Conservation (phyloP, 805 yeast genomes). For the Metschnikowia cerradonensis region DNA sequence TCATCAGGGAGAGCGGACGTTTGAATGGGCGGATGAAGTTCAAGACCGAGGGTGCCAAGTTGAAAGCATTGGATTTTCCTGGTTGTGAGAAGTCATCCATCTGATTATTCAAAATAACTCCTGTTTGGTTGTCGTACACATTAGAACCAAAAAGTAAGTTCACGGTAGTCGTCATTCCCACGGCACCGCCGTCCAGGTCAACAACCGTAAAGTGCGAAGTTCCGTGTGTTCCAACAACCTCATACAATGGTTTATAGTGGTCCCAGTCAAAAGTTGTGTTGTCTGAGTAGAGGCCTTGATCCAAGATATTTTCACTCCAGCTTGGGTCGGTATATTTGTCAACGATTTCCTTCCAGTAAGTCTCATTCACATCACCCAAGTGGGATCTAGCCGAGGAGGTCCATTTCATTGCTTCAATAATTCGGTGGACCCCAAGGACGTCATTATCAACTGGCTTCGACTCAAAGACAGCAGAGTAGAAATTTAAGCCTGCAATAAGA, state of each 20-base stretch:
- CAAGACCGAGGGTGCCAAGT: constrained; percentile 72
- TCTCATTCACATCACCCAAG: constrained; percentile 59
- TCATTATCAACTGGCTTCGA: constrained; percentile 25
- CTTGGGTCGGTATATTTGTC: constrained; percentile 42
- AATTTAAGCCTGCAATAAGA: constrained; percentile 65
- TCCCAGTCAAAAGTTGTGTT: constrained; percentile 59
- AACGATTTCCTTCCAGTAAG: constrained; percentile 31
- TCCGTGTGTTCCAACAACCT: constrained; percentile 78
- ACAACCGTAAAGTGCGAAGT: constrained; percentile 84
- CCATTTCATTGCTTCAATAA: constrained; percentile 92
- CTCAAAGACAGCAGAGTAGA: constrained; percentile 33
- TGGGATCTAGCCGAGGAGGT: constrained; percentile 81
- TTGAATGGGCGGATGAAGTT: constrained; percentile 73
- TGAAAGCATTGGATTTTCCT: constrained; percentile 66
- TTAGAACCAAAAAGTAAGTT: constrained; percentile 79
- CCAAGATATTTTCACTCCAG: constrained; percentile 54
- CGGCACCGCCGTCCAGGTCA: constrained; percentile 72
- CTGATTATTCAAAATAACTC: constrained; percentile 78
- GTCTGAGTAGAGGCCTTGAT: constrained; percentile 47
- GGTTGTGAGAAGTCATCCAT: constrained; percentile 94
- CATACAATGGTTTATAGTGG: constrained; percentile 76
- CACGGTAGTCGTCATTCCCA: constrained; percentile 83
- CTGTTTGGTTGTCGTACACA: constrained; percentile 78
- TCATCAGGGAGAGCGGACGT: constrained; percentile 80
- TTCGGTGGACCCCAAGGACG: constrained; percentile 52